Evolutionary conservation across 164 flowering plant species (phyloP), one percentile per base, ranked within the genome.

Genomic region (Amborella trichopoda): DNA sequence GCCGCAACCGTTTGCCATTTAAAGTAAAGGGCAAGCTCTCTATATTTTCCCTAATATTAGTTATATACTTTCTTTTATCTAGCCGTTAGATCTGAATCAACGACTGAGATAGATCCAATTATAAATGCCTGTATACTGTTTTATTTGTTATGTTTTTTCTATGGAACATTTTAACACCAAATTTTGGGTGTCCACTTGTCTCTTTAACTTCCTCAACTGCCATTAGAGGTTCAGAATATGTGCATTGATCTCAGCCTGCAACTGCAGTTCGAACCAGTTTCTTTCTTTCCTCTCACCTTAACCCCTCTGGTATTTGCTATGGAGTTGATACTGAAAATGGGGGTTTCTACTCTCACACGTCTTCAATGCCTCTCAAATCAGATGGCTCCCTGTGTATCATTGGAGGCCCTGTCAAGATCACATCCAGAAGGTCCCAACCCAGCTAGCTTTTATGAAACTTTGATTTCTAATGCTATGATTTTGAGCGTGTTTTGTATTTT

Each of bases 301-400:
- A 38, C 41, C 16, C 21, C 21, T 51, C 72, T 28, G 66, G 64
- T 8, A 28, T 74, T 42, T 65, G 68, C 41, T 70, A 67, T 52
- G 75, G 68, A 0, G 60, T 63, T 21, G 68, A 50, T 43, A 59
- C 53, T 23, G 75, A 65, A 48, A 66, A 46, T 56, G 69, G 58
- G 32, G 71, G 61, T 20, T 67, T 66, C 40, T 60, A 58, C 47
- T 40, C 91, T 47, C 66, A 73, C 22, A 48, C 79, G 38, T 56
- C 85, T 50, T 66, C 71, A 3, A 77, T 88, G 93, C 97, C 95
- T 5, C 74, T 84, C 38, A 81, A 82, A 58, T 80, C 95, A 8
- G 97, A 89, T 60, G 95, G 95, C 5, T 84, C 97, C 48, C 90
- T 85, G 41, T 82, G 90, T 44, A 70, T 85, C 55, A 82, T 80